These are phyloP conservation scores for Aspergillus coremiiformis DNA, from an alignment of 495 filamentous ascomycete species.

Conservation along the genomic window DNA sequence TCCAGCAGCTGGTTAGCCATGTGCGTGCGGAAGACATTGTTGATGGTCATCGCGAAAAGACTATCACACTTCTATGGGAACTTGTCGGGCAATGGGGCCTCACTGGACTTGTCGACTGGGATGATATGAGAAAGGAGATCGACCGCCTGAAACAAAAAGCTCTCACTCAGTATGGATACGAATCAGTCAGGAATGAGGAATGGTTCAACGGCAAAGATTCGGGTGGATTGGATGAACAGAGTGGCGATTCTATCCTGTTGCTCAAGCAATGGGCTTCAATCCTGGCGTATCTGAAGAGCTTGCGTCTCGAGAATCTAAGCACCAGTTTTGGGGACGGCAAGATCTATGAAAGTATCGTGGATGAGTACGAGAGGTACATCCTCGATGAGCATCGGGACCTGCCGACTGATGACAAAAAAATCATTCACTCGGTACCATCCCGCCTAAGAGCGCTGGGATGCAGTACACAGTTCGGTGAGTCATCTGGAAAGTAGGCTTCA, in stretches of 20 bases:
- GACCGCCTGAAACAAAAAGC: slow-evolving; percentile 29
- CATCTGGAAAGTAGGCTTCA: background rate
- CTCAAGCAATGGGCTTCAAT: slow-evolving; percentile 50
- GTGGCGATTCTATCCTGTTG: slow-evolving; percentile 29
- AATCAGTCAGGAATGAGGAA: slow-evolving; percentile 8
- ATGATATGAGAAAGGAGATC: slow-evolving; percentile 47
- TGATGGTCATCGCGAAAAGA: slow-evolving; percentile 61
- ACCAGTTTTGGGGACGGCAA: slow-evolving; percentile 53
- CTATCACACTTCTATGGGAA: slow-evolving; percentile 54
- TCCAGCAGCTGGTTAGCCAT: slow-evolving; percentile 25
- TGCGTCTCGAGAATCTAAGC: slow-evolving; percentile 48
- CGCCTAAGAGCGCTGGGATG: slow-evolving; percentile 31
- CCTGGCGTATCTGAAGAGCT: slow-evolving; percentile 40
- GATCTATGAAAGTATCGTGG: slow-evolving; percentile 51
- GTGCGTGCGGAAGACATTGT: slow-evolving; percentile 55
- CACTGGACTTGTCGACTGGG: slow-evolving; percentile 46
- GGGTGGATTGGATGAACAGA: slow-evolving; percentile 16
- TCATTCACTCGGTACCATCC: slow-evolving; percentile 13
- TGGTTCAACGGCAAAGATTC: slow-evolving; percentile 14
- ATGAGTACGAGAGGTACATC: slow-evolving; percentile 47
- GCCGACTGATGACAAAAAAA: background rate
- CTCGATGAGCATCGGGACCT: background rate
- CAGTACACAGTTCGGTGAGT: slow-evolving; percentile 42
- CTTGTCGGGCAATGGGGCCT: slow-evolving; percentile 54
- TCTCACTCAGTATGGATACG: slow-evolving; percentile 15